A percentile compares a stretch with the other conserved stretches of the same genome.
Conservation (phyloP, 208 protist genomes). For the Trypanosoma caninum region DNA sequence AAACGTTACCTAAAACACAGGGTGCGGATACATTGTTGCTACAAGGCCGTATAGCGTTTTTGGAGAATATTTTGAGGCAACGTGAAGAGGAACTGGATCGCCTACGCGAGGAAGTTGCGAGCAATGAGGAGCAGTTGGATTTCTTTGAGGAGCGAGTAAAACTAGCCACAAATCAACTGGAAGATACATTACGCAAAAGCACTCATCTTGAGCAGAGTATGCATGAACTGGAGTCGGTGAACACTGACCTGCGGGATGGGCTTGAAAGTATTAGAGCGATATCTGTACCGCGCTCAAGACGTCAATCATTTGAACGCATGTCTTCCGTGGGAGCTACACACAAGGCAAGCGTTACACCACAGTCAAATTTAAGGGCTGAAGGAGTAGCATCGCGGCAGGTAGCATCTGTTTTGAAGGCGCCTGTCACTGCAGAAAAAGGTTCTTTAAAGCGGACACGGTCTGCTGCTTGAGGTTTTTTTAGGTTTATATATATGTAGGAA, state of each 20-base stretch:
- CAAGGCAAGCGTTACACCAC: no score
- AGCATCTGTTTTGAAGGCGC: not conserved
- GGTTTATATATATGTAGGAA: no score
- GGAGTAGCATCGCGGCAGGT: not conserved
- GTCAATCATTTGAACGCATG: not conserved
- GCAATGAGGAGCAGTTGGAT: slow-evolving; percentile 12
- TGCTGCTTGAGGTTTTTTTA: no score
- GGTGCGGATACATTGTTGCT: not conserved
- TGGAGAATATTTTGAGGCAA: slow-evolving; percentile 27
- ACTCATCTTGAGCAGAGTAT: slow-evolving; percentile 3
- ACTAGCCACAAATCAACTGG: not conserved
- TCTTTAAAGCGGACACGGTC: no score
- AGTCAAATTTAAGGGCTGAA: no score
- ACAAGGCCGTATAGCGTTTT: slow-evolving; percentile 27
- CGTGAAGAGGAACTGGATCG: slow-evolving; percentile 27
- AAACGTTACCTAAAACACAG: not conserved
- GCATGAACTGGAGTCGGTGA: not conserved
- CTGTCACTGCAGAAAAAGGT: no score
- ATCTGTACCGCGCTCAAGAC: not conserved
- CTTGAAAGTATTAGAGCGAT: not conserved
- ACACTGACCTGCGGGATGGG: slow-evolving; percentile 7
- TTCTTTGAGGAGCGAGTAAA: slow-evolving; percentile 11
- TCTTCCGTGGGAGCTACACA: not conserved
- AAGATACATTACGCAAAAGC: slow-evolving; percentile 11
- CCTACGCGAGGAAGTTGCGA: slow-evolving; percentile 11